Evolutionary conservation across 225 moss, liverwort and hornwort genomes (phyloP).

Genomic region (Lunularia cruciata): DNA sequence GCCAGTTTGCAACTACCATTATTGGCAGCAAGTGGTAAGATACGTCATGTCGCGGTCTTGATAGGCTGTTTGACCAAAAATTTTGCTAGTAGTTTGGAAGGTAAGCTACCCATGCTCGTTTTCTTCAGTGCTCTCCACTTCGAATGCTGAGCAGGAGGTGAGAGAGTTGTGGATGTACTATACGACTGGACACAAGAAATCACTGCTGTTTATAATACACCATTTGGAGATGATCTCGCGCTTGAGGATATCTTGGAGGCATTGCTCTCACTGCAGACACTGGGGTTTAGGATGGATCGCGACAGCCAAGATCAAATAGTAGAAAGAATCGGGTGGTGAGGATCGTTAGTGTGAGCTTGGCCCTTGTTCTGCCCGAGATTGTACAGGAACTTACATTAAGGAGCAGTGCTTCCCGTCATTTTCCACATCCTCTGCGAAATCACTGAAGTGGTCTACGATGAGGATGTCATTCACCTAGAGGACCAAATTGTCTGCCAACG

Average conservation of each 20-base stretch:
- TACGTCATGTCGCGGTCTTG: not conserved
- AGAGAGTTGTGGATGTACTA: slow-evolving; percentile 19
- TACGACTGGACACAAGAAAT: slow-evolving; percentile 4
- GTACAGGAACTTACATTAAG: slow-evolving; percentile 14
- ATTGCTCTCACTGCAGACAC: slow-evolving; percentile 15
- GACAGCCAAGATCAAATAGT: not conserved
- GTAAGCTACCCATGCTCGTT: slow-evolving; percentile 16
- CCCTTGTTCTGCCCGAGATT: slow-evolving; percentile 8
- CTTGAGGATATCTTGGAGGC: slow-evolving; percentile 10
- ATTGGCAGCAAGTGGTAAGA: slow-evolving; percentile 1
- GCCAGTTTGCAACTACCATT: slow-evolving; percentile 5
- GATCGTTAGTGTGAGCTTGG: slow-evolving; percentile 9
- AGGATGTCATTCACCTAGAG: not conserved
- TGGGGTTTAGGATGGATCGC: slow-evolving; percentile 1
- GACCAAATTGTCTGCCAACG: not conserved
- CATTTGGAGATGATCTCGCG: slow-evolving; percentile 2
- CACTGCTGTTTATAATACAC: slow-evolving; percentile 2
- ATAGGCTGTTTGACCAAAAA: not conserved
- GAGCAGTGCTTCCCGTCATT: slow-evolving; percentile 8
- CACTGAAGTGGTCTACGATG: not conserved
- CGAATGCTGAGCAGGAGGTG: slow-evolving; percentile 19
- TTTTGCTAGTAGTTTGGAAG: slow-evolving; percentile 16
- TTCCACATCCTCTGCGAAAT: not conserved
- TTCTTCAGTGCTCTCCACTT: slow-evolving; percentile 12
- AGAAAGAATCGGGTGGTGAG: slow-evolving; percentile 9